Base-by-base conservation (phyloP, 331 rosid species). In the Stylosanthes scabra region DNA sequence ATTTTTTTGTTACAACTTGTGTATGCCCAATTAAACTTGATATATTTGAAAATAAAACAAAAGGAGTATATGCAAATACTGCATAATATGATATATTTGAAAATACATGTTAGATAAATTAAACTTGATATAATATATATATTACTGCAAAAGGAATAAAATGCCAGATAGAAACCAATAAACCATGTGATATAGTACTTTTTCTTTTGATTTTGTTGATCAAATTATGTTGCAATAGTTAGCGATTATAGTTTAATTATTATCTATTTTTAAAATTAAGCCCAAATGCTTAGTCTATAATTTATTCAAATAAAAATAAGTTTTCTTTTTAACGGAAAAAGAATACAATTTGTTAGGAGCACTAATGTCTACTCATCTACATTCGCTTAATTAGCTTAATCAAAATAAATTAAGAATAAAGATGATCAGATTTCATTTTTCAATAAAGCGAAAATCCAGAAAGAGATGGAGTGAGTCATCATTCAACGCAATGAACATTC, bases 401-500 rank as follows among this genome's bases (percentile, higher is more conserved):
- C 1, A 11, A 31, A 31, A 31, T 31, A 31, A 31, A 31, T 4
- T 31, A 31, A 31, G 37, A 31, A 31, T 2, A 31, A 34, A 31
- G 5, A 45, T 16, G 0, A 58, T 13, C 15, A 6, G 1, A 65
- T 60, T 70, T 64, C 2, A 7, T 37, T 14, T 60, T 70, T 64
- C 2, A 7, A 45, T 14, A 64, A 57, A 4, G 6, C 7, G 40
- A 47, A 65, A 55, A 37, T 25, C 4, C 64, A 64, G 25, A 72
- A 41, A 70, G 58, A 31, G 47, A 15, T 3, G 59, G 6, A 52
- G 49, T 9, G 15, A 29, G 34, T 10, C 55, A 27, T n/a, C 13
- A 42, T 72, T 79, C 83, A 79, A 79, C 37, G 70, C 66, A 77
- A 14, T 70, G 71, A 71, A 76, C 76, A 42, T 28, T 28, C 82